Evolutionary conservation across 768 basidiomycete species (phyloP), one percentile per base, ranked within the genome.

Genomic region (Leucocoprinus birnbaumii): DNA sequence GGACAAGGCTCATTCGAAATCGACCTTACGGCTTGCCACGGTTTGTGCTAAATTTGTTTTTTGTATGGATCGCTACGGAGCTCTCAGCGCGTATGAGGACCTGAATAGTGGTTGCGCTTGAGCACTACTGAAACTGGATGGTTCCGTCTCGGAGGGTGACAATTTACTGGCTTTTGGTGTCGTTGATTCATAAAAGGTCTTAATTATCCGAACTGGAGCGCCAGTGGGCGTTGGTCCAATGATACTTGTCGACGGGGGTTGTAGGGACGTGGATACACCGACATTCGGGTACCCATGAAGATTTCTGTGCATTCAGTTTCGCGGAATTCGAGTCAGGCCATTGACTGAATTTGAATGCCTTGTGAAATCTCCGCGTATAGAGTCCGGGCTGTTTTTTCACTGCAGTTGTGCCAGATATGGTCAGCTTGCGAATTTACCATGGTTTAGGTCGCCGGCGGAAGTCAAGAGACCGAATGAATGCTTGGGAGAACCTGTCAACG

Each of bases 31-130:
- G 31, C 11, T 5, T 5, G 31, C 31, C 11, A 5, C 31, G 31
- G 31, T 31, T 5, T 5, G 31, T 31, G 11, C 40, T 34, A 35
- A 43, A 42, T 31, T 44, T 53, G 11, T 31, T 31, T 31, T 31
- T 31, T 31, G 11, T 31, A 5, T 31, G 31, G n/a, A n/a, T n/a
- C n/a, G n/a, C n/a, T n/a, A n/a, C n/a, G n/a, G n/a, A 42, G 21
- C 51, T 53, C 51, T 53, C 51, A 52, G 41, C 18, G 18, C 8
- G 42, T 21, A 13, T 31, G 11, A 53, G 35, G 42, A 31, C 42
- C 51, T 45, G 51, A 53, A 19, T 18, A 31, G 27, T 16, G 19
- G 34, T 19, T 19, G 31, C 34, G 18, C 22, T 51, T 38, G 24
- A 42, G 38, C 25, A 24, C 24, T 6, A 19, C 11, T 10, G 26